phyloP scores from a whole-genome alignment of 1,284 basidiomycete genomes.

The Lentinus polychrous region DNA sequence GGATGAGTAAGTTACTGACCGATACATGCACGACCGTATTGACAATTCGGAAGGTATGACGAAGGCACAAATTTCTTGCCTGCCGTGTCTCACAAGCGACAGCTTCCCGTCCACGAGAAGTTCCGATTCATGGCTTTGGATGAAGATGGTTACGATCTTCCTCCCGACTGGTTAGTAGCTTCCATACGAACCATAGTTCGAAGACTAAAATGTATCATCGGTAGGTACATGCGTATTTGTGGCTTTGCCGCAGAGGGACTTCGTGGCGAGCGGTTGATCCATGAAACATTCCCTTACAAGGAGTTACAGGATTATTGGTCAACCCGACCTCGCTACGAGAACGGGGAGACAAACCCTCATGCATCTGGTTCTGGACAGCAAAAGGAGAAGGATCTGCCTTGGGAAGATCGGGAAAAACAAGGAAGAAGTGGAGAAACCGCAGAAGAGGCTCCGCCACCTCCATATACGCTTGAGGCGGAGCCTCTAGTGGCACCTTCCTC shows the following conservation, averaged over 20 bases:
- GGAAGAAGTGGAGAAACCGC: conserved; percentile 29
- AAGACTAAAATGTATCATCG: conserved; percentile 4
- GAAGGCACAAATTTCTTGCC: conserved; percentile 76
- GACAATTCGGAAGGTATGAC: conserved; percentile 47
- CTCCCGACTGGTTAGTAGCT: conserved; percentile 57
- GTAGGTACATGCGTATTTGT: conserved; percentile 73
- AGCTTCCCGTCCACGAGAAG: conserved; percentile 49
- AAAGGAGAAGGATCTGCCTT: conserved; percentile 23
- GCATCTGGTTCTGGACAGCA: conserved; percentile 23
- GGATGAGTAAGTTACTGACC: conserved; percentile 59
- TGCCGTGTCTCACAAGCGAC: conserved; percentile 46
- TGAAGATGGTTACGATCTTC: conserved; percentile 64
- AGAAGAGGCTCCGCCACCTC: conserved; percentile 59
- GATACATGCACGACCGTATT: not conserved
- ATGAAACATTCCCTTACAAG: conserved; percentile 61
- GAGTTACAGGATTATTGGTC: conserved; percentile 72
- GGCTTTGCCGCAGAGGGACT: conserved; percentile 65
- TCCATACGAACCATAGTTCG: conserved; percentile 4
- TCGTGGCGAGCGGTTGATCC: conserved; percentile 51
- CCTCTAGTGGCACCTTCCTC: conserved; percentile 15
- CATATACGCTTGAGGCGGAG: conserved; percentile 54
- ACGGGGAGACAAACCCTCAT: conserved; percentile 21
- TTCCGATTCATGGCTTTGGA: conserved; percentile 62
- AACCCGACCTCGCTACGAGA: conserved; percentile 51
- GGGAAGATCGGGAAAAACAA: conserved; percentile 38